These are phyloP conservation scores for Chalciporus pseudorubinellus DNA, from an alignment of 768 basidiomycete genomes.

Conservation along the genomic window DNA sequence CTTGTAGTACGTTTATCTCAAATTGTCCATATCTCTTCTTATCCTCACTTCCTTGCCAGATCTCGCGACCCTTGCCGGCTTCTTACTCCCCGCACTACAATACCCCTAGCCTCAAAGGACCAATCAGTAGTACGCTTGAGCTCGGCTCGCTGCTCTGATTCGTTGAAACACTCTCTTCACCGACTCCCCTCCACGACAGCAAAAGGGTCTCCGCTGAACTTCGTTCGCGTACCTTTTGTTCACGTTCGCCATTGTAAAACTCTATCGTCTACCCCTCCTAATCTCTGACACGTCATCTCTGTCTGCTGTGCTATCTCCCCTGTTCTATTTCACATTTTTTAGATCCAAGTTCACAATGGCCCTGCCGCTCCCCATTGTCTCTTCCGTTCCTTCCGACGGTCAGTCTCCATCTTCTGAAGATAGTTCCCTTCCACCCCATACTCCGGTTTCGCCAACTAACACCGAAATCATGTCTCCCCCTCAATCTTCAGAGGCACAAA, in stretches of 20 bases:
- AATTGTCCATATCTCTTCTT: not conserved
- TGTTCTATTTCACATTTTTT: slow-evolving; percentile 12
- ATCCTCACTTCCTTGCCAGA: slow-evolving; percentile 36
- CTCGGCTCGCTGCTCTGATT: slow-evolving; percentile 56
- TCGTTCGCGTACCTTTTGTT: slow-evolving; percentile 43
- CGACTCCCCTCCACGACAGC: slow-evolving; percentile 16
- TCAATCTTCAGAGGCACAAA: slow-evolving; percentile 25
- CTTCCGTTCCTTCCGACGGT: slow-evolving; percentile 37
- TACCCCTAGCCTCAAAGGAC: slow-evolving; percentile 35
- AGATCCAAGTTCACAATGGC: slow-evolving; percentile 26
- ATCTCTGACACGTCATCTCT: slow-evolving; percentile 10
- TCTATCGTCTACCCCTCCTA: slow-evolving; percentile 15
- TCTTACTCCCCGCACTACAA: slow-evolving; percentile 50
- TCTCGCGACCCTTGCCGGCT: slow-evolving; percentile 96
- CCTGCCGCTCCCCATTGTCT: slow-evolving; percentile 40
- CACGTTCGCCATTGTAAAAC: slow-evolving; percentile 22
- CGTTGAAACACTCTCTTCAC: slow-evolving; percentile 22
- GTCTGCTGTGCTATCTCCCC: slow-evolving; percentile 1
- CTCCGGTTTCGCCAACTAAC: slow-evolving; percentile 45
- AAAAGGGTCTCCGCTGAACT: slow-evolving; percentile 42
- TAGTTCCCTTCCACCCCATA: slow-evolving; percentile 44
- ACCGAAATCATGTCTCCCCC: slow-evolving; percentile 37
- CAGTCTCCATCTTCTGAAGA: slow-evolving; percentile 44
- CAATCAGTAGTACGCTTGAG: slow-evolving; percentile 62
- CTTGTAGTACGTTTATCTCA: slow-evolving; percentile 40